Evolutionary conservation across 768 basidiomycete species (phyloP), one percentile per base, ranked within the genome.

Genomic region (Mrakia gelida): DNA sequence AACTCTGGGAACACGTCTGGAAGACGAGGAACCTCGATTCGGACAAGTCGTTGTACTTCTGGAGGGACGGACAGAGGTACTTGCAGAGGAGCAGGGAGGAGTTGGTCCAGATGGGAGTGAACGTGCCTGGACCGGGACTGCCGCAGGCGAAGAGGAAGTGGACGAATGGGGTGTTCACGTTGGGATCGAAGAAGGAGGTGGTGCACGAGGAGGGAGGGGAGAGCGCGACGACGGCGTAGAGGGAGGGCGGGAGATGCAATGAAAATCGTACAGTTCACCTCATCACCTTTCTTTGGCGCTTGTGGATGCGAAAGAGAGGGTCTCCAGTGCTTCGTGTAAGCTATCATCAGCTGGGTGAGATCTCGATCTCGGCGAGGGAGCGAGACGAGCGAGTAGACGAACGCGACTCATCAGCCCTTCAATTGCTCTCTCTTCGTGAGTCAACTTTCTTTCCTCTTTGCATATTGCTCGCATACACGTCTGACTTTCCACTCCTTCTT

Each of bases 1-100:
- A 72, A 38, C 76, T 77, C 56, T 70, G 67, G 67, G 41, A 70
- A 38, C 38, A 70, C 67, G 67, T 70, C 38, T 70, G 67, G 67
- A 21, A 41, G 7, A 70, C 21, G 4, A 34, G 67, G 38, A n/a
- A 38, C 67, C 34, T 41, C 41, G 67, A 21, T 30, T 18, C 67
- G 21, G 67, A 70, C 26, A 15, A 38, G 38, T 45, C 67, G 10
- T 7, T 6, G 67, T 70, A 70, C 23, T 6, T 70, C 38, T 70
- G 67, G 67, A 34, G 67, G 10, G 38, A 18, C 4, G 67, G 67
- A 8, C 1, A 70, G 67, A 70, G 67, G 41, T 16, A 3, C 18
- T 28, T 21, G 41, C 0, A 45, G 34, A 38, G 21, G 67, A 70
- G 41, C 26, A 38, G 41, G 8, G 67, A 41, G 18, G 67, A 70